Evolutionary conservation across 164 flowering plant genomes (phyloP).

Genomic region (Protea cynaroides): DNA sequence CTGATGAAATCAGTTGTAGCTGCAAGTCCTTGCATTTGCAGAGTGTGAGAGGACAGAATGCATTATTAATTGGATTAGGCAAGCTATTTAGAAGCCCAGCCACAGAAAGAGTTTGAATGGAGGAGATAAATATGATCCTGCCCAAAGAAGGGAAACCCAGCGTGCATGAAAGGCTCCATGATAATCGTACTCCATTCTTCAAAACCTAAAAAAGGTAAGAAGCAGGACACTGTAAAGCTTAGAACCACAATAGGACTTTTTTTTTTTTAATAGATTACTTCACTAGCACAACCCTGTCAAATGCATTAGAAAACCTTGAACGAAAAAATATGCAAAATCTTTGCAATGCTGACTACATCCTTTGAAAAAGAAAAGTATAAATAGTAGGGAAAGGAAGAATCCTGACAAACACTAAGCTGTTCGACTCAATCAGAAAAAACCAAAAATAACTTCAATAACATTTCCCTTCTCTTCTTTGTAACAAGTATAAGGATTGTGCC

Average conservation of each 20-base stretch:
- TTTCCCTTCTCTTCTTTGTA: no score
- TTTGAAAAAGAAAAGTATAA: no score
- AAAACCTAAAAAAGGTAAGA: constrained; percentile 38
- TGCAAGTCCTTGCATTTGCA: constrained; percentile 48
- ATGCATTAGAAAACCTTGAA: neutral
- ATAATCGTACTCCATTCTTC: constrained; percentile 61
- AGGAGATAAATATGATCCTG: constrained; percentile 46
- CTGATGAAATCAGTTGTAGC: constrained; percentile 40
- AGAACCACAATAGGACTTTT: neutral
- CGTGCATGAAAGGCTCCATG: constrained; percentile 55
- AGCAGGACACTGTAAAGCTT: neutral
- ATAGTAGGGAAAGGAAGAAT: no score
- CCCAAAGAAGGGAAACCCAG: constrained; percentile 71
- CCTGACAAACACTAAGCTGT: no score
- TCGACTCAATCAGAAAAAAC: no score
- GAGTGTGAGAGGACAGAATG: constrained; percentile 20
- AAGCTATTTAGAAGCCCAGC: constrained; percentile 14
- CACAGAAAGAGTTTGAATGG: constrained; percentile 27
- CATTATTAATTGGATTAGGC: neutral
- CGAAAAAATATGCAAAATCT: neutral
- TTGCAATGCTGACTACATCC: neutral
- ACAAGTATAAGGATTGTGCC: no score
- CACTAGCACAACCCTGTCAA: neutral
- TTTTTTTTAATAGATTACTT: no score
- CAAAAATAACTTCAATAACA: no score